A percentile compares a stretch with the other conserved stretches of the same genome.
phyloP scores from a whole-genome alignment of 306 rosid genomes.

The Prunus persica region DNA sequence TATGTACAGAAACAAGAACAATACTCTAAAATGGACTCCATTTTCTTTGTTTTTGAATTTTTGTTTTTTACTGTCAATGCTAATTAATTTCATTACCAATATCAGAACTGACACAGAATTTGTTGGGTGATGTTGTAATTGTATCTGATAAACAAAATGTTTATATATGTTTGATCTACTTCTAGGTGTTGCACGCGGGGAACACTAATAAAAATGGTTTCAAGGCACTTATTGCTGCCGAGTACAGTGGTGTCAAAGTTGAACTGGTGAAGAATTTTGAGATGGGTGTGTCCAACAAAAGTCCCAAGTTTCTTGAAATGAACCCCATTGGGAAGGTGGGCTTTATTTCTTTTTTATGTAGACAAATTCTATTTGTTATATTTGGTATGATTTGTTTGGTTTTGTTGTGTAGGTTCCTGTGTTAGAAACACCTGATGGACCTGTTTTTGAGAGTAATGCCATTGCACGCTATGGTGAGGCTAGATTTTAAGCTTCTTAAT shows the following conservation, averaged over 20 bases:
- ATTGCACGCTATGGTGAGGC: slow-evolving; percentile 72
- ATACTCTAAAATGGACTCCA: not conserved
- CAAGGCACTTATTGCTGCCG: slow-evolving; percentile 69
- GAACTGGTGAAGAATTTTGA: slow-evolving; percentile 43
- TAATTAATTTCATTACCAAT: not conserved
- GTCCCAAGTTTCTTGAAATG: slow-evolving; percentile 66
- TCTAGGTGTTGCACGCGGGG: slow-evolving; percentile 53
- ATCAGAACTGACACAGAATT: not conserved
- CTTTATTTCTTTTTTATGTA: not conserved
- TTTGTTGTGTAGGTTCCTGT: slow-evolving; percentile 59
- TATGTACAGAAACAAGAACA: not conserved
- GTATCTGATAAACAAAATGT: not conserved
- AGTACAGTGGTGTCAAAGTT: slow-evolving; percentile 55
- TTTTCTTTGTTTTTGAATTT: not conserved
- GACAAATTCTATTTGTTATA: not conserved
- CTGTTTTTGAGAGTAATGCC: slow-evolving; percentile 78
- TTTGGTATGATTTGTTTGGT: not conserved
- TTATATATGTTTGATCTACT: not conserved
- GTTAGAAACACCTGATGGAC: slow-evolving; percentile 67
- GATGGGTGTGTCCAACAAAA: slow-evolving; percentile 71
- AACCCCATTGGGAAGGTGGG: slow-evolving; percentile 77
- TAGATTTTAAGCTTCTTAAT: not conserved
- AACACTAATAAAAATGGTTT: slow-evolving; percentile 48
- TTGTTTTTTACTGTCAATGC: not conserved
- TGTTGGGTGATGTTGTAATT: not conserved